Evolutionary conservation across 805 yeast genomes (phyloP).

Genomic region (Novakomyces olei): DNA sequence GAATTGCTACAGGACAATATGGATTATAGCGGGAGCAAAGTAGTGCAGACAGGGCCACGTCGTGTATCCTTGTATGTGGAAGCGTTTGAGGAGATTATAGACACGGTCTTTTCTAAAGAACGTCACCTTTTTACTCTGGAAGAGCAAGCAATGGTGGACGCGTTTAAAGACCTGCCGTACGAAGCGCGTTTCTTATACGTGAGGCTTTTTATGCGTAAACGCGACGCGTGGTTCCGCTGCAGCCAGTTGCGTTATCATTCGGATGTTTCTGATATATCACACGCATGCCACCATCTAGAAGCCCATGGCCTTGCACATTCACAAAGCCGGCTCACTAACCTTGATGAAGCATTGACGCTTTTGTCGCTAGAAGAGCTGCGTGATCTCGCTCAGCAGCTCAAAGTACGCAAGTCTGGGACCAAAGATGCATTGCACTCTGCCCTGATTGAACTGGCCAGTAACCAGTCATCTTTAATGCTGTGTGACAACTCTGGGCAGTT

Average conservation of each 20-base stretch:
- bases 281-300: slow-evolving; percentile 5
- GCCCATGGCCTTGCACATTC: not conserved
- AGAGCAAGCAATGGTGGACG: slow-evolving; percentile 6
- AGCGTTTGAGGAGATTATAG: slow-evolving; percentile 6
- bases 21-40: no score
- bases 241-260: slow-evolving; percentile 3
- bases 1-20: no score
- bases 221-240: slow-evolving; percentile 8
- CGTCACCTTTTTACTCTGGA: slow-evolving; percentile 6
- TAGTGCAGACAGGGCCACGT: no score
- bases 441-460: slow-evolving; percentile 5
- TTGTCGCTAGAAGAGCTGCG: slow-evolving; percentile 8
- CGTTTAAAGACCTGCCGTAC: slow-evolving; percentile 5
- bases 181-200: slow-evolving; percentile 8
- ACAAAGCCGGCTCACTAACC: no score
- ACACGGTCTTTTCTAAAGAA: slow-evolving; percentile 8
- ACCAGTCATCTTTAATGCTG: slow-evolving; percentile 5
- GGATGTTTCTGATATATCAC: slow-evolving; percentile 6
- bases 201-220: slow-evolving; percentile 8
- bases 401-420: slow-evolving; percentile 3
- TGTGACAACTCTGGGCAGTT: not conserved
- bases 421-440: slow-evolving; percentile 6
- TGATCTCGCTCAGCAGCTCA: slow-evolving; percentile 4
- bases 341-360: slow-evolving; percentile 6
- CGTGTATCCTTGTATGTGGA: slow-evolving; percentile 8